Base-by-base conservation (phyloP, 352 stramenopile genomes). In the Pythium phragmiticola region DNA sequence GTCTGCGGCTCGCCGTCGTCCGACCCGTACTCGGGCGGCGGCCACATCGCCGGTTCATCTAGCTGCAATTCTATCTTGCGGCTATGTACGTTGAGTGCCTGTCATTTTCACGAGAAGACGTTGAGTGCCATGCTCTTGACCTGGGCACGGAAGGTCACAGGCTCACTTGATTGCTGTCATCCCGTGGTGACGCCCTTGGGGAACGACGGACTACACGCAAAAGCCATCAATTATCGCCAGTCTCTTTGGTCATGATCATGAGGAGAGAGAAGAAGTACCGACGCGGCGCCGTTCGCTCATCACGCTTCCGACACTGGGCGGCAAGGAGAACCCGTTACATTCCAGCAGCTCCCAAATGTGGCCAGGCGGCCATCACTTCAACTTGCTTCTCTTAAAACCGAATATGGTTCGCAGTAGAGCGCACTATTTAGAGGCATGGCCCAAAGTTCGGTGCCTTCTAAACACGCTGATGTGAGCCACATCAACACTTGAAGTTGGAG, bases 61-160 rank as follows among this genome's bases (percentile, higher is more conserved):
- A 87, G 54, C n/a, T 84, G 63, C 49, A 87, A 50, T 34, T 75
- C 68, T 14, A 71, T 54, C 33, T 75, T 78, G 9, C 62, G 68
- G 51, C 39, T n/a, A 58, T 36, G 59, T 30, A 30, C 26, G 2
- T 19, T 14, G 5, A 26, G 23, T 23, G 16, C 36, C 48, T 55
- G 39, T 23, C 43, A 46, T 46, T 46, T 46, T 14, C 12, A 46
- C 8, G 39, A 46, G 17, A 19, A 46, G 17, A 3, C 39, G 26
- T n/a, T 46, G 1, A 46, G 39, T 46, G 16, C 16, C 5, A 19
- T 11, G 11, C 34, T 30, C 7, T 39, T 0, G 7, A 39, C 34
- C 34, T 9, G 11, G 11, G 34, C 11, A 13, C 2, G 7, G 34
- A 11, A 39, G 7, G 11, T 11, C 34, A 14, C 34, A 13, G 3